Percentiles rank a stretch among this genome's conserved stretches.
phyloP scores from a whole-genome alignment of 2,329 filamentous ascomycete genomes.

The Colletotrichum australisinense region DNA sequence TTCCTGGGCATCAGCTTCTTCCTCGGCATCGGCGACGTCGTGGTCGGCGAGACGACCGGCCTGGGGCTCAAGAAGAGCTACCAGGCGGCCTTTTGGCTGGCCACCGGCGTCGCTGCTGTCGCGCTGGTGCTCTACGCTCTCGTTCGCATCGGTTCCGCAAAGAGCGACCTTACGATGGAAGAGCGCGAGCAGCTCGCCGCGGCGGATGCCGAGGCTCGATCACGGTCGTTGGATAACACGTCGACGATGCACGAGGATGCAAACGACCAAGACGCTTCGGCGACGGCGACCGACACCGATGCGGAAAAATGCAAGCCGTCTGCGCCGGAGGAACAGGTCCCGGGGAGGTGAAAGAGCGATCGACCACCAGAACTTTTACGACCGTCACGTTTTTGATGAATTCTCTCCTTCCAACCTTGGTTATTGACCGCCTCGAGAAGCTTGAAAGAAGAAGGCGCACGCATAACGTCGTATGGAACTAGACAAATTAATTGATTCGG shows the following conservation, averaged over 20 bases:
- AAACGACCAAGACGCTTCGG: not conserved
- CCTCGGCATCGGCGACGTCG: constrained; percentile 77
- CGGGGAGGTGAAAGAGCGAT: not conserved
- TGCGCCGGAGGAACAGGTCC: constrained; percentile 4
- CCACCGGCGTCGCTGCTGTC: constrained; percentile 64
- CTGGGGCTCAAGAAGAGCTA: constrained; percentile 65
- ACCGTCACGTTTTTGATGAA: no score
- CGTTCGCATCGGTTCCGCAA: constrained; percentile 49
- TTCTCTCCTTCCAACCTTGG: not conserved
- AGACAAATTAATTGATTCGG: not conserved
- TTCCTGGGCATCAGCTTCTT: constrained; percentile 80
- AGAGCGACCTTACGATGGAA: constrained; percentile 38
- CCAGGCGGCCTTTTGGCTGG: constrained; percentile 75
- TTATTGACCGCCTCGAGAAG: not conserved
- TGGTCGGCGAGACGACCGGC: constrained; percentile 59
- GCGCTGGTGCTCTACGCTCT: constrained; percentile 66
- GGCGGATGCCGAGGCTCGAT: constrained; percentile 3
- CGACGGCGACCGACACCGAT: constrained; percentile 19
- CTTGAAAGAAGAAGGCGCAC: not conserved
- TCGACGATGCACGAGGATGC: not conserved
- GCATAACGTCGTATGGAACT: not conserved
- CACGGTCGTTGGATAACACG: not conserved
- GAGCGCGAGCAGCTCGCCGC: constrained; percentile 36
- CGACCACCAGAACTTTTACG: not conserved
- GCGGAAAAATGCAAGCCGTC: constrained; percentile 8